Conservation (phyloP, 2,329 filamentous ascomycete genomes). For the Colletotrichum navitas region DNA sequence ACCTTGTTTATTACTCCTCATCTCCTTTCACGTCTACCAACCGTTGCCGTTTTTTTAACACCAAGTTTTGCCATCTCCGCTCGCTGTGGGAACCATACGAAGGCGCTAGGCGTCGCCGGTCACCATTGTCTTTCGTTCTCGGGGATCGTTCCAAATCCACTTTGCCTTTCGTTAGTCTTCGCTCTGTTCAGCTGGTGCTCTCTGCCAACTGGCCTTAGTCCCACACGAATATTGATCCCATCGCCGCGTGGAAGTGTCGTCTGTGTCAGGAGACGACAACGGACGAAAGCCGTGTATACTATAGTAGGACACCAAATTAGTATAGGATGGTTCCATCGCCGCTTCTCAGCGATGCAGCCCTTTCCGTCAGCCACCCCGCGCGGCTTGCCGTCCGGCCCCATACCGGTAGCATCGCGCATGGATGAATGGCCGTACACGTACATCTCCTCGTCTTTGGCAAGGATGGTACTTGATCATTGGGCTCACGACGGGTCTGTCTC, state of each 20-base stretch:
- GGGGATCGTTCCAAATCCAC: slow-evolving; percentile 19
- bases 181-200: background rate
- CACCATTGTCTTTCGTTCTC: slow-evolving; percentile 18
- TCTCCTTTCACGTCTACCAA: background rate
- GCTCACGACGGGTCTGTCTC: slow-evolving; percentile 17
- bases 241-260: slow-evolving; percentile 25
- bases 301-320: background rate
- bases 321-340: slow-evolving; percentile 12
- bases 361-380: slow-evolving; percentile 26
- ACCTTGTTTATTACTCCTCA: background rate
- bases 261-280: background rate
- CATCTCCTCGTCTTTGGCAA: slow-evolving; percentile 11
- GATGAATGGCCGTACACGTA: background rate
- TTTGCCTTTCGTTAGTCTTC: slow-evolving; percentile 4
- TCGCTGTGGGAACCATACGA: background rate
- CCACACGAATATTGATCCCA: slow-evolving; percentile 19
- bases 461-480: slow-evolving; percentile 17
- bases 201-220: slow-evolving; percentile 11
- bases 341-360: background rate
- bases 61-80: slow-evolving; percentile 4
- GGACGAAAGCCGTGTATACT: background rate
- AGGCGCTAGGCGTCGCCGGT: slow-evolving; percentile 1
- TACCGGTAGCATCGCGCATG: slow-evolving; percentile 23
- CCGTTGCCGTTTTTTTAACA: background rate
- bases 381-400: slow-evolving; percentile 36